Evolutionary conservation across 441 rosid genomes (phyloP).

Genomic region (Macaranga tanarius): DNA sequence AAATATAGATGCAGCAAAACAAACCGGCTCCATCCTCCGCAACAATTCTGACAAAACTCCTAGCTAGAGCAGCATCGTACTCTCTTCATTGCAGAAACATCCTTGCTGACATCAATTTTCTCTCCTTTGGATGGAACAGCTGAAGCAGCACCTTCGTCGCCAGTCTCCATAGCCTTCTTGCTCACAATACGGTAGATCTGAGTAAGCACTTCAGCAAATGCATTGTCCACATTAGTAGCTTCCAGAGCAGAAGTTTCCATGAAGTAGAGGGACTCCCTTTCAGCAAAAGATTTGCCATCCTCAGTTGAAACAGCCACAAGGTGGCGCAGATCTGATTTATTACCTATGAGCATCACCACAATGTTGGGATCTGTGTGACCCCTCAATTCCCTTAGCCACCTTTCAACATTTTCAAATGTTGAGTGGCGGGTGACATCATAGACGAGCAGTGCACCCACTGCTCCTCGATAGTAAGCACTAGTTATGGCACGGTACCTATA

Average conservation of each 20-base stretch:
- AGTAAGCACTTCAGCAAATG: conserved; percentile 75
- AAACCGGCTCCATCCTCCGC: conserved; percentile 22
- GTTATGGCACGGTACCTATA: conserved; percentile 86
- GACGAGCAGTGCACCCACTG: conserved; percentile 81
- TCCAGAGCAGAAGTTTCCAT: conserved; percentile 91
- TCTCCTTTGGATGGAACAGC: conserved; percentile 72
- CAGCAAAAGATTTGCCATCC: conserved; percentile 72
- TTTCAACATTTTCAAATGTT: conserved; percentile 70
- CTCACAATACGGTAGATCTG: conserved; percentile 75
- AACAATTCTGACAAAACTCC: conserved; percentile 21
- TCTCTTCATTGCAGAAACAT: conserved; percentile 79
- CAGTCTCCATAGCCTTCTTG: conserved; percentile 78
- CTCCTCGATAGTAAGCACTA: conserved; percentile 89
- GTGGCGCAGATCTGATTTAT: conserved; percentile 88
- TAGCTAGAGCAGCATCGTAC: conserved; percentile 79
- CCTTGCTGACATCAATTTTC: conserved; percentile 73
- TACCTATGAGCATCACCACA: conserved; percentile 81
- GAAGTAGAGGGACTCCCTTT: conserved; percentile 75
- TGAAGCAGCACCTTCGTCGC: conserved; percentile 47
- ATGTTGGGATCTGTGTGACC: conserved; percentile 88
- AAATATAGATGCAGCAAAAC: conserved; percentile 27
- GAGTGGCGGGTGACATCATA: conserved; percentile 83
- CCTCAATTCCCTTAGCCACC: conserved; percentile 79
- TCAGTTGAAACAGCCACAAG: conserved; percentile 79
- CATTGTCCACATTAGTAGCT: conserved; percentile 76